A percentile compares a stretch with the other conserved stretches of the same genome.
These are phyloP conservation scores for Claviceps sp. DNA, from an alignment of 2,329 filamentous ascomycete genomes.

Conservation along the genomic window DNA sequence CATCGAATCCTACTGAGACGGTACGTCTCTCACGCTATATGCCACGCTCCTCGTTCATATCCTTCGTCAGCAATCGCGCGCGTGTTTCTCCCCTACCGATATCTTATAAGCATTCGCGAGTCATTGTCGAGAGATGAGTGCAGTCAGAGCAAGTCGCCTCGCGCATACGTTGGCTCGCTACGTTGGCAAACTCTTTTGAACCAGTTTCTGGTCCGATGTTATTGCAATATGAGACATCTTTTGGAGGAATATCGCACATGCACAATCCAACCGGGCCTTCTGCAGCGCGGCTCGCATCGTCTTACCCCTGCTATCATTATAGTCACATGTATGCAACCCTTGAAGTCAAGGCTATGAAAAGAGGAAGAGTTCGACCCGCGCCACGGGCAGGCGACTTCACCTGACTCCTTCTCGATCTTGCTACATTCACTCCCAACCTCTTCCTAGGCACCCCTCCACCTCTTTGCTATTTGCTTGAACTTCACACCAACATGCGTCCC, in stretches of 20 bases:
- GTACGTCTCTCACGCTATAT: slow-evolving; percentile 1
- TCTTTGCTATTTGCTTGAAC: neutral
- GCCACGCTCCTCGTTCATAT: neutral
- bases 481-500: neutral
- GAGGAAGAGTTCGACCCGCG: neutral
- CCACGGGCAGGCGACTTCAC: neutral
- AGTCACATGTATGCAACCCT: neutral
- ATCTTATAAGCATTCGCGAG: neutral
- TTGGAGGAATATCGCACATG: neutral
- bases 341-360: neutral
- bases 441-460: neutral
- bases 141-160: too few species aligned
- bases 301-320: neutral
- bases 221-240: too few species aligned
- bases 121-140: neutral
- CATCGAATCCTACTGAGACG: neutral
- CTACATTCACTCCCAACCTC: neutral
- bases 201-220: too few species aligned
- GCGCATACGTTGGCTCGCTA: too few species aligned
- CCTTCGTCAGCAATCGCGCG: neutral
- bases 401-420: neutral
- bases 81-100: neutral
- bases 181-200: neutral
- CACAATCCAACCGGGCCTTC: neutral
- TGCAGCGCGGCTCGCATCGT: slow-evolving; percentile 3